Conservation (phyloP, 169 alveolate species). For the Amoebophrya sp. region DNA sequence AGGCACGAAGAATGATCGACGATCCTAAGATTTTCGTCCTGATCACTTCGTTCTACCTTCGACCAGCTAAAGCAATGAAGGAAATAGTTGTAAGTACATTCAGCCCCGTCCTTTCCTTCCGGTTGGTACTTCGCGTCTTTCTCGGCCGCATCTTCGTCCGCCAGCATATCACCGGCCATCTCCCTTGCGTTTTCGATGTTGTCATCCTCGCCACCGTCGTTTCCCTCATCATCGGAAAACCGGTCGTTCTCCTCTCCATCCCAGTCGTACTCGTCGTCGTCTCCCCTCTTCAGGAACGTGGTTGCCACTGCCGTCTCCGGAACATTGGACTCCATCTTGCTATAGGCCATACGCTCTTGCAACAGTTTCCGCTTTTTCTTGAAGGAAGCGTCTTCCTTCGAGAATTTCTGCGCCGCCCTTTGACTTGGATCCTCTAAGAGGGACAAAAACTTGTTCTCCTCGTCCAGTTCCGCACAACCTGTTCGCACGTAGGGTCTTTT, state of each 20-base stretch:
- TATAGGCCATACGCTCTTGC: background rate
- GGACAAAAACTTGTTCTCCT: background rate
- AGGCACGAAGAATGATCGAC: no score
- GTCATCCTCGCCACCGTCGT: background rate
- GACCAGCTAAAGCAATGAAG: background rate
- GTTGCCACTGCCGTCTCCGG: background rate
- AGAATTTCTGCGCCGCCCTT: background rate
- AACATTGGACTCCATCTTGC: background rate
- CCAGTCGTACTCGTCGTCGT: conserved; percentile 8
- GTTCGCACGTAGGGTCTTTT: background rate
- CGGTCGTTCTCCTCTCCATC: conserved; percentile 23
- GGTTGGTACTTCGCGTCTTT: background rate
- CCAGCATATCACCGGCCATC: background rate
- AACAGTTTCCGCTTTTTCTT: background rate
- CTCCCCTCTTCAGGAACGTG: background rate
- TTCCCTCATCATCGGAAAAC: background rate
- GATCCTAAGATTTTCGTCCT: no score
- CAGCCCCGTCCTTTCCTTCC: background rate
- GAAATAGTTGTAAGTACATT: background rate
- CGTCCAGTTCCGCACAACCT: background rate
- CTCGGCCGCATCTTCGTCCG: background rate
- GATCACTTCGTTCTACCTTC: no score
- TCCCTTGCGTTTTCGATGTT: background rate
- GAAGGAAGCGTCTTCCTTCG: background rate
- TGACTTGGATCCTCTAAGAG: background rate